Evolutionary conservation across 2,329 filamentous ascomycete genomes (phyloP).

Genomic region (Colletotrichum cereale): DNA sequence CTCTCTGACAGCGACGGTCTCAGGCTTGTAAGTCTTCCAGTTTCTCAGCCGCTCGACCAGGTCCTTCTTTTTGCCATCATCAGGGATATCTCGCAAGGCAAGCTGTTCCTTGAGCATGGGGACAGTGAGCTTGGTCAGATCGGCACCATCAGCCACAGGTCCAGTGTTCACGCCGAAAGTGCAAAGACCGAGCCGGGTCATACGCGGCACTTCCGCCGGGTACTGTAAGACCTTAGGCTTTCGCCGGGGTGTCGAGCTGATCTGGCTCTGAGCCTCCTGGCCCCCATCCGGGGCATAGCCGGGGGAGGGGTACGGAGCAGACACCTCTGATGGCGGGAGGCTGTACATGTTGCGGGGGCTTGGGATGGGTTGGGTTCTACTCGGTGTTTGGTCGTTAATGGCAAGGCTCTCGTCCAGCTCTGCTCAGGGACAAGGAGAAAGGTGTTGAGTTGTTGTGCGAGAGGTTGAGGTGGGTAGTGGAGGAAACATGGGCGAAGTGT

Average conservation of each 20-base stretch:
- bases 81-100: slow-evolving; percentile 19
- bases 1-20: slow-evolving; percentile 10
- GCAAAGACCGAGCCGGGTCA: slow-evolving; percentile 25
- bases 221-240: slow-evolving; percentile 24
- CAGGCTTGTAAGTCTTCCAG: slow-evolving; percentile 20
- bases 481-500: background rate
- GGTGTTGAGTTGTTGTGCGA: background rate
- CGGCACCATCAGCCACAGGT: slow-evolving; percentile 28
- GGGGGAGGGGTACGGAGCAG: background rate
- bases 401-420: background rate
- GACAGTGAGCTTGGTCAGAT: slow-evolving; percentile 28
- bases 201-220: slow-evolving; percentile 18
- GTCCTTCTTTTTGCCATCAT: slow-evolving; percentile 15
- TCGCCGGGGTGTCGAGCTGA: background rate
- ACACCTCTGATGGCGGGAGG: background rate
- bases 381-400: background rate
- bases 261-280: background rate
- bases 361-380: background rate
- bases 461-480: background rate
- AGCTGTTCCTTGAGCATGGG: slow-evolving; percentile 39
- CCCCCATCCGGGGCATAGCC: background rate
- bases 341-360: background rate
- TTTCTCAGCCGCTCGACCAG: slow-evolving; percentile 29
- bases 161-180: slow-evolving; percentile 35
- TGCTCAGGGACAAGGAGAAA: background rate